These are phyloP conservation scores for Collybia nuda DNA, from an alignment of 768 basidiomycete genomes.

Conservation along the genomic window DNA sequence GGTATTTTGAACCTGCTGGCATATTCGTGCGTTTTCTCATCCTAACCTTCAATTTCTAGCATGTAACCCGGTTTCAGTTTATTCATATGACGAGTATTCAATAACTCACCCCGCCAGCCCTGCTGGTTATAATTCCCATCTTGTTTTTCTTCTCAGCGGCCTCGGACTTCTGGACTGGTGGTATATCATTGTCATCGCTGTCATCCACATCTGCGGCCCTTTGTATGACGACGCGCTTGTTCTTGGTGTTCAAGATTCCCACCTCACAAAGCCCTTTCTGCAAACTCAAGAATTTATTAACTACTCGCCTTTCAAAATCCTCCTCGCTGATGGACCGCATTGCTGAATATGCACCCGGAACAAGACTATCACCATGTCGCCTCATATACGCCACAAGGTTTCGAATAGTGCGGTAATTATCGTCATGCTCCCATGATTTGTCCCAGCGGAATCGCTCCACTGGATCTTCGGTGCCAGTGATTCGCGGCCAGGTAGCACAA, in stretches of 20 bases:
- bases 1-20: background rate
- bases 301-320: background rate
- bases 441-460: background rate
- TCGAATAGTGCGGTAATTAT: background rate
- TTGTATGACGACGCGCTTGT: background rate
- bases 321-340: background rate
- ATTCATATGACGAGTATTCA: no score
- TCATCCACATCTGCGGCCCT: no score
- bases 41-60: background rate
- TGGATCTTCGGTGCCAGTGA: background rate
- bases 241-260: background rate
- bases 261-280: background rate
- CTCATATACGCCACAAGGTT: background rate
- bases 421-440: background rate
- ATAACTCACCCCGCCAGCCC: no score
- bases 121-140: no score
- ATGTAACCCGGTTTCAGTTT: no score
- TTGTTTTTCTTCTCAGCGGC: no score
- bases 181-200: no score
- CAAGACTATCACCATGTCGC: background rate
- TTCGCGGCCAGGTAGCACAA: background rate
- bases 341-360: background rate
- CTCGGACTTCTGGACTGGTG: no score
- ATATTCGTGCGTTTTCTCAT: background rate
- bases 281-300: background rate